Evolutionary conservation across 1,139 yeast species (phyloP), one percentile per base, ranked within the genome.

Genomic region (Kluyveromyces sp.): DNA sequence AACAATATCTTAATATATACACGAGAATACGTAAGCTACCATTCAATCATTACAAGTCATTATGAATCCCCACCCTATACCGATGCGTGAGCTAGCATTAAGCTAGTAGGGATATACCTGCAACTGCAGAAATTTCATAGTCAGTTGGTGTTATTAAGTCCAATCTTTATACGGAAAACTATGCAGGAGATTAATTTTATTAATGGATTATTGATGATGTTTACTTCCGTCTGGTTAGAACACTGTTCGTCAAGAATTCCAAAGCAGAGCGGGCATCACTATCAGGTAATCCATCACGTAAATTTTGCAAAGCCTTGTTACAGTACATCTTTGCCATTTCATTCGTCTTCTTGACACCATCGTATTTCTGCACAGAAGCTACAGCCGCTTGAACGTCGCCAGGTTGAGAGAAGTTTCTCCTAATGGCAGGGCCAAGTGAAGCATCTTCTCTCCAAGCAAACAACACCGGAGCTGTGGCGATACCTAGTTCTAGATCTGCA

Each of bases 401-500:
- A 1, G 80, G 78, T 49, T 77, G 69, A 42, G 75, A 72, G 63
- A 92, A 94, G 64, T 89, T 87, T 49, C 98, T 76, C 31, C 78
- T 80, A 54, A 92, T 88, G 60, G 89, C 67, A 28, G 78, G 80
- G 1, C 96, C 97, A 43, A 92, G 69, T 49, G 81, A 84, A 0
- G 96, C 95, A 56, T 77, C 79, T 60, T 83, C 78, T 57, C 77
- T 80, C 98, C 98, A 92, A 1, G 98, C 97, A 66, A 75, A 92
- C 45, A 92, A 69, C 3, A 92, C 89, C 2, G 99, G 99, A 0
- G 97, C 97, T 1, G 99, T 92, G 1, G 97, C 97, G 50, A 92
- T 73, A 0, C 99, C 99, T 40, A 92, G 72, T 62, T 89, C 81
- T 54, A 92, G 73, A 65, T 92, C 98, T 2, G 96, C 97, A 56